Base-by-base conservation (phyloP, 2,329 filamentous ascomycete genomes). In the Fusarium metavorans region DNA sequence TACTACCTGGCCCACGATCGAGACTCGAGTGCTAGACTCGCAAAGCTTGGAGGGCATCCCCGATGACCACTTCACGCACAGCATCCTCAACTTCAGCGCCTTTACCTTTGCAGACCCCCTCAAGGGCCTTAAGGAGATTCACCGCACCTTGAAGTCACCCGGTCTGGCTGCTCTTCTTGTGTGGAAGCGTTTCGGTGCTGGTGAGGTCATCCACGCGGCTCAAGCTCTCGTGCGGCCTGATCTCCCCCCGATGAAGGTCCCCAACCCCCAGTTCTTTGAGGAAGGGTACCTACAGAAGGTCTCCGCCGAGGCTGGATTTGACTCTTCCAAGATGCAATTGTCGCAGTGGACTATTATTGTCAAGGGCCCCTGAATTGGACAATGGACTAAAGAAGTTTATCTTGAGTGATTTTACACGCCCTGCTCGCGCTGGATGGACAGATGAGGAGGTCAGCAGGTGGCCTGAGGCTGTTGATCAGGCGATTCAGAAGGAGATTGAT, bases 11-110 rank as follows among this genome's bases (percentile, higher is more conserved):
- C 32, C 74, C 0, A 68, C 27, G 3, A 43, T 78, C 1, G 69
- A 73, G 11, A 14, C 72, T 16, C 68, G 56, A 1, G 14, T 67
- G 2, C 50, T 79, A 1, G 77, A 81, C 50, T 73, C 75, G n/a
- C 71, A 71, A 7, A 68, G 69, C 43, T 69, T 81, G 2, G 69
- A 71, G 8, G 68, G 67, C 0, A 54, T 81, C 6, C 41, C 74
- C 0, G 70, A 76, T 10, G 63, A 68, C 1, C 18, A 76, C 14
- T 78, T 78, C 27, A 75, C 76, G 0, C 81, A 82, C 66, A 75
- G 65, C 16, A 76, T 82, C 62, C 71, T 77, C 59, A 81, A 80
- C 67, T 80, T 82, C 25, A 81, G 80, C 67, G 70, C 81, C 34
- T 82, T 79, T 54, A 78, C 79, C 11, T 74, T 82, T 23, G 45